Evolutionary conservation across 176 grass and related monocot species (phyloP), one percentile per base, ranked within the genome.

Genomic region (Saccharum officinarum): DNA sequence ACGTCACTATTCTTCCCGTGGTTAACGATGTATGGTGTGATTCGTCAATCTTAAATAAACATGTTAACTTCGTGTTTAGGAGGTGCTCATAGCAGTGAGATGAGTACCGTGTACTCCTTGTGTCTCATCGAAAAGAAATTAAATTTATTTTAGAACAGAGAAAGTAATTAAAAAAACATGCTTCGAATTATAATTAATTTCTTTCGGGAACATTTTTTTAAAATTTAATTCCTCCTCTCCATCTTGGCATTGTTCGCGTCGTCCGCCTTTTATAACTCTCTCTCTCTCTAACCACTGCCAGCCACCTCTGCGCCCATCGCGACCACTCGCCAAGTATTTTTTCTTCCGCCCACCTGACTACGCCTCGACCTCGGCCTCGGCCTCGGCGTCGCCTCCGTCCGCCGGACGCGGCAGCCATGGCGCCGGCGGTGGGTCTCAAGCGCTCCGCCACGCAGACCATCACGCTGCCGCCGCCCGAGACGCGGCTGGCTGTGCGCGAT

Each of bases 371-470:
- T 34, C 75, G 77, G 20, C 26, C 38, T 39, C 75, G 77, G 33
- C 26, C 38, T 36, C 76, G 77, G 40, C 54, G 59, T 40, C 76
- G 60, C 72, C 47, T 60, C 55, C 59, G 36, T 38, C 52, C 67
- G 12, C 72, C 75, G 70, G 92, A 86, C 84, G 92, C 89, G 76
- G 78, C 59, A 77, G 76, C 81, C 88, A 96, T 96, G 94, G 93
- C 92, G 70, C 91, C 97, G 73, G 83, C 92, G 78, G 89, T 88
- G 77, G 86, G 64, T 81, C 14, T 83, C 34, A 93, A 97, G 87
- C 87, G 81, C 44, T 23, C 97, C 25, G 76, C 91, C 73, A 86
- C 89, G 36, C 96, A 95, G 66, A 91, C 87, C 16, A 55, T 99
- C 54, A 78, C 90, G 36, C 80, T 89, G 54, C 90, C 90, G 16